A percentile compares a stretch with the other conserved stretches of the same genome.
Evolutionary conservation across 2,329 filamentous ascomycete genomes (phyloP).

Genomic region (Scedosporium aurantiacum): DNA sequence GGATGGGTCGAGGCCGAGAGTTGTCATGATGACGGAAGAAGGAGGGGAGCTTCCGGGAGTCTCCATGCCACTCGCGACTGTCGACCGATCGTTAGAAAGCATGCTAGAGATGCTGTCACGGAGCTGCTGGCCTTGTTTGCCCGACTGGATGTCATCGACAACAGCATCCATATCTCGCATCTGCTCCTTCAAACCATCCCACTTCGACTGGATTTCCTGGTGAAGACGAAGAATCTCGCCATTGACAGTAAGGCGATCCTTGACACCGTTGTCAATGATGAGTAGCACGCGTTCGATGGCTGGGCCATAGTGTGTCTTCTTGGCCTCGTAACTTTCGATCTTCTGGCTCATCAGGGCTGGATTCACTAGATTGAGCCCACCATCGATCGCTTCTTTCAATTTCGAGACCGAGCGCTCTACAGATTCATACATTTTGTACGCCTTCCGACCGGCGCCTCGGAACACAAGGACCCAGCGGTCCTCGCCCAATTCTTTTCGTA

Average conservation of each 20-base stretch:
- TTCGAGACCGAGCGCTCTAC: conserved; percentile 79
- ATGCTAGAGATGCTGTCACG: conserved; percentile 91
- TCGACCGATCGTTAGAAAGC: conserved; percentile 69
- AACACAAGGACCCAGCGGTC: conserved; percentile 96
- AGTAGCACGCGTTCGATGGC: conserved; percentile 84
- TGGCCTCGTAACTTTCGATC: conserved; percentile 87
- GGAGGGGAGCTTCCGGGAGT: conserved; percentile 59
- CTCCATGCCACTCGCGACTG: conserved; percentile 56
- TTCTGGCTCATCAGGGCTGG: conserved; percentile 63
- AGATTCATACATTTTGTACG: conserved; percentile 93
- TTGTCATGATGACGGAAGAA: conserved; percentile 50
- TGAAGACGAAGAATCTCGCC: conserved; percentile 85
- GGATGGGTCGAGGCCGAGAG: conserved; percentile 35
- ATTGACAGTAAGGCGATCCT: conserved; percentile 90
- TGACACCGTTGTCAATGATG: conserved; percentile 92
- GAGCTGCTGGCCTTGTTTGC: conserved; percentile 59
- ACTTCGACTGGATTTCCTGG: conserved; percentile 73
- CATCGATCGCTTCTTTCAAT: conserved; percentile 68
- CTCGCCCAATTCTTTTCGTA: conserved; percentile 84
- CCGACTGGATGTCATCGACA: conserved; percentile 60
- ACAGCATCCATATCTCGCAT: conserved; percentile 66
- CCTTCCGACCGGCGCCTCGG: conserved; percentile 80
- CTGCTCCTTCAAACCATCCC: conserved; percentile 63
- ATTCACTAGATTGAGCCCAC: conserved; percentile 62
- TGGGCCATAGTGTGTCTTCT: conserved; percentile 86